These are phyloP conservation scores for Biscutella auriculata DNA, from an alignment of 441 rosid species.

Conservation along the genomic window DNA sequence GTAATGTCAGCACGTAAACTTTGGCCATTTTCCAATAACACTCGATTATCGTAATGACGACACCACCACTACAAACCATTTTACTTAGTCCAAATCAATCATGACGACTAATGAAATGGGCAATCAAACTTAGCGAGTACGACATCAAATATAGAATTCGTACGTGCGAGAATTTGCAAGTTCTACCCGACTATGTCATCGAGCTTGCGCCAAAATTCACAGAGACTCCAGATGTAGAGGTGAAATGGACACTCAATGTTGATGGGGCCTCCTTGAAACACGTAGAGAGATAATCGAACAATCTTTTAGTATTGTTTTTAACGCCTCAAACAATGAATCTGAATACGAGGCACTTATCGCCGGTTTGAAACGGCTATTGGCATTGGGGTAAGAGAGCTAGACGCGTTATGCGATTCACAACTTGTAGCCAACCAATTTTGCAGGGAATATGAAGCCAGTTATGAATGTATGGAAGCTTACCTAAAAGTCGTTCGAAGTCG, in stretches of 20 bases:
- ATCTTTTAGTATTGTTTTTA: neutral
- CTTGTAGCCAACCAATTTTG: neutral
- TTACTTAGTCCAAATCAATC: neutral
- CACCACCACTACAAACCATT: neutral
- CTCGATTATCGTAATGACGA: neutral
- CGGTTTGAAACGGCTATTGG: no score
- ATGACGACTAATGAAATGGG: neutral
- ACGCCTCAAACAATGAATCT: no score
- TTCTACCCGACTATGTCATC: neutral
- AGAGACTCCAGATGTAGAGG: no score
- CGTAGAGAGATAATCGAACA: neutral
- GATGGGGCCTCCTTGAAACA: neutral
- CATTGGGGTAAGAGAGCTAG: no score
- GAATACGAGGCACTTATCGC: neutral
- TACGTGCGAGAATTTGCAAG: neutral
- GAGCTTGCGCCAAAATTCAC: neutral
- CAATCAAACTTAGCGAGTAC: neutral
- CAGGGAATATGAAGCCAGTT: neutral
- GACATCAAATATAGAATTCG: neutral
- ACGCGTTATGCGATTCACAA: no score
- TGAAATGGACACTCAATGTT: neutral
- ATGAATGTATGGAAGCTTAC: neutral
- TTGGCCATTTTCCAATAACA: neutral
- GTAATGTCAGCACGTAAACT: neutral
- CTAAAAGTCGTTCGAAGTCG: neutral